phyloP scores from a whole-genome alignment of 768 basidiomycete species.

The Pleurotus citrinopileatus region DNA sequence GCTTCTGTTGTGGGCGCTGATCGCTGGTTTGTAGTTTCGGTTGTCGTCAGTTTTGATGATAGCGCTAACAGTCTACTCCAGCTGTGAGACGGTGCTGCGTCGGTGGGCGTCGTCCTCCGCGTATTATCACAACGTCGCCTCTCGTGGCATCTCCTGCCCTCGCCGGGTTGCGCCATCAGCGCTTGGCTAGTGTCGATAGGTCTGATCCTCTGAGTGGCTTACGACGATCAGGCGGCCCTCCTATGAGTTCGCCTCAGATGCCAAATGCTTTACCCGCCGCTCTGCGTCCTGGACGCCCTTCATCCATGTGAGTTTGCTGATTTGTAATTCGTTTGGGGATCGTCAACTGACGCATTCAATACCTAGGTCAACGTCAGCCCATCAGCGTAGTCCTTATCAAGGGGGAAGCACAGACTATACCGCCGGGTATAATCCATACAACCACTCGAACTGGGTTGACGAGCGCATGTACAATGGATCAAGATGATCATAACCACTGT shows the following conservation, averaged over 20 bases:
- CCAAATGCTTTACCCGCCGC: conserved; percentile 6
- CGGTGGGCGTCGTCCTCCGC: conserved; percentile 18
- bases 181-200: conserved; percentile 20
- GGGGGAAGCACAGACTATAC: conserved; percentile 20
- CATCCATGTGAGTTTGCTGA: conserved; percentile 25
- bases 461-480: conserved; percentile 38
- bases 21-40: conserved; percentile 34
- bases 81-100: conserved; percentile 34
- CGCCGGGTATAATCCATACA: conserved; percentile 27
- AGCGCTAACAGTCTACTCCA: no score
- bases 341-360: neutral
- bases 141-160: conserved; percentile 11
- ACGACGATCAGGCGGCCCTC: conserved; percentile 14
- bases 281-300: conserved; percentile 17
- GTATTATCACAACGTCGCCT: neutral
- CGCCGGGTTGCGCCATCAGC: conserved; percentile 15
- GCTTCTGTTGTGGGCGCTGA: conserved; percentile 49
- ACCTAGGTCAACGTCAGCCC: conserved; percentile 19
- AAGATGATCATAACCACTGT: neutral
- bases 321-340: no score
- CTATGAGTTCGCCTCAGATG: conserved; percentile 3
- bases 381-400: conserved; percentile 22
- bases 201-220: conserved; percentile 16
- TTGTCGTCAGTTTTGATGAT: conserved; percentile 9
- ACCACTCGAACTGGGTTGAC: conserved; percentile 43